Conservation (phyloP, 108 stramenopile species). For the Chaetoceros muelleri region DNA sequence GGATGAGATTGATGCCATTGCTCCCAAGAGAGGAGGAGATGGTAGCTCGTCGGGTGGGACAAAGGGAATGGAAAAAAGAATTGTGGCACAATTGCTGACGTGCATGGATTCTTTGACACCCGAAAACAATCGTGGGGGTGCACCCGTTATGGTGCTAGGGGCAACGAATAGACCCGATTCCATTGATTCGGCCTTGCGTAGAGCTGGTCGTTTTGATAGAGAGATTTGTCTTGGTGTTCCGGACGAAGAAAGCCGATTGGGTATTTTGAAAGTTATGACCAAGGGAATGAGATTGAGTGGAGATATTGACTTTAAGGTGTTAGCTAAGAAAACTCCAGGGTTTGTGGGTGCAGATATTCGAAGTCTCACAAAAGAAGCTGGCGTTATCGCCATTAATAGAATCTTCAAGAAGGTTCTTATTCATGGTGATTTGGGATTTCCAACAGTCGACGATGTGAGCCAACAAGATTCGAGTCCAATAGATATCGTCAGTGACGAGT, state of each 20-base stretch:
- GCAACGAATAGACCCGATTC: conserved; percentile 96
- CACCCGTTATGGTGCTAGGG: conserved; percentile 90
- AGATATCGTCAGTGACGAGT: background rate
- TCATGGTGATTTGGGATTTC: conserved; percentile 7
- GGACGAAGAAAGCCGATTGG: conserved; percentile 81
- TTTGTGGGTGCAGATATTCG: conserved; percentile 97
- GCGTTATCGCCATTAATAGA: conserved; percentile 90
- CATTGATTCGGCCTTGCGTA: conserved; percentile 89
- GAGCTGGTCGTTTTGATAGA: conserved; percentile 96
- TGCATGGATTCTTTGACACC: conserved; percentile 83
- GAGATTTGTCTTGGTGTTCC: conserved; percentile 95
- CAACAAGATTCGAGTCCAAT: background rate
- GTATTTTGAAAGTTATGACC: conserved; percentile 82
- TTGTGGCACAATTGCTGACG: conserved; percentile 94
- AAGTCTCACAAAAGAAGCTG: conserved; percentile 94
- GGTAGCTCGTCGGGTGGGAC: conserved; percentile 43
- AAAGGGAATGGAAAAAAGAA: conserved; percentile 93
- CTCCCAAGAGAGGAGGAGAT: conserved; percentile 83
- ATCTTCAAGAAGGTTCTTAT: conserved; percentile 61
- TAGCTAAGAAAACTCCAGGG: conserved; percentile 91
- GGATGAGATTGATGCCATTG: conserved; percentile 98
- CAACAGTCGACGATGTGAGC: background rate
- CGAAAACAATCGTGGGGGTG: conserved; percentile 40
- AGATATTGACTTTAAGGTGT: conserved; percentile 64
- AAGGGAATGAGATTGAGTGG: conserved; percentile 73